These are phyloP conservation scores for Penicillium glabrum DNA, from an alignment of 2,329 filamentous ascomycete species.

Conservation along the genomic window DNA sequence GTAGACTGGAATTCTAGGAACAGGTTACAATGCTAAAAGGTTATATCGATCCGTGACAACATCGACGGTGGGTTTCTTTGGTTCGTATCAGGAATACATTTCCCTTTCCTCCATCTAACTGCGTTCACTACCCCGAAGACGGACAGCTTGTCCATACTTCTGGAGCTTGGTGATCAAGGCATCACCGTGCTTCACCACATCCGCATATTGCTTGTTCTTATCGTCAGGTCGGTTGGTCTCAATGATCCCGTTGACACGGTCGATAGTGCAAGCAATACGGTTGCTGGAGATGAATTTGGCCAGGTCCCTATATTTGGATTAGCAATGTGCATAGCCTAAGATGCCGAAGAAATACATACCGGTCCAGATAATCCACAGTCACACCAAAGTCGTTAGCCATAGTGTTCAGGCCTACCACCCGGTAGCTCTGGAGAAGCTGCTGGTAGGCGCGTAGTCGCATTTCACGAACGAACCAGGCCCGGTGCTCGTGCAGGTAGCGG, in stretches of 20 bases:
- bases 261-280: conserved; percentile 93
- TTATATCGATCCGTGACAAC: conserved; percentile 4
- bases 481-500: conserved; percentile 93
- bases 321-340: neutral
- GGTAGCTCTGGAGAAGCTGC: conserved; percentile 95
- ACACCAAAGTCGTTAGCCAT: conserved; percentile 98
- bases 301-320: conserved; percentile 65
- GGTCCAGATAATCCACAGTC: conserved; percentile 92
- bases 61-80: conserved; percentile 6
- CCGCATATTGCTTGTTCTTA: conserved; percentile 99
- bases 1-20: conserved; percentile 4
- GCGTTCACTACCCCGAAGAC: conserved; percentile 90
- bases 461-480: conserved; percentile 95
- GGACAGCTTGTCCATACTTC: conserved; percentile 96
- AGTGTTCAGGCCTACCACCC: conserved; percentile 91
- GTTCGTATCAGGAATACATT: conserved; percentile 7
- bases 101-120: conserved; percentile 7
- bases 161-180: conserved; percentile 98
- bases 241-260: conserved; percentile 93
- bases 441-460: conserved; percentile 97
- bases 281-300: conserved; percentile 96
- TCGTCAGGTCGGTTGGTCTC: conserved; percentile 97
- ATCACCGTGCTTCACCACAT: conserved; percentile 96
- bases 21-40: neutral
- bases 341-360: conserved; percentile 57